Evolutionary conservation across 1,284 basidiomycete genomes (phyloP).

Genomic region (Ganoderma boninense): DNA sequence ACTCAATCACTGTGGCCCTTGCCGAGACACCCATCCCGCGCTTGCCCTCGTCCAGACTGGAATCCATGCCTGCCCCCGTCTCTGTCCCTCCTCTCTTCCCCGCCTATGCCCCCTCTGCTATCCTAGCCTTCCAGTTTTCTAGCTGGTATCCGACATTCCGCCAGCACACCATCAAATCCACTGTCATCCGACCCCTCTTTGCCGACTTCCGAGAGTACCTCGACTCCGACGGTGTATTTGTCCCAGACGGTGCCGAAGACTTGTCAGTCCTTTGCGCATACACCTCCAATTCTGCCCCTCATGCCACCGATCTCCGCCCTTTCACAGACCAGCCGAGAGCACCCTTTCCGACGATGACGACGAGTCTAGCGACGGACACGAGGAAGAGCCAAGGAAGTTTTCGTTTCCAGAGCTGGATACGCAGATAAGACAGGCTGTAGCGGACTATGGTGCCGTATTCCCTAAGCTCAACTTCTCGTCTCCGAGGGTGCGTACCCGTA

Average conservation of each 20-base stretch:
- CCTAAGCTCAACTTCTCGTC: constrained; percentile 96
- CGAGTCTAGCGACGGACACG: constrained; percentile 50
- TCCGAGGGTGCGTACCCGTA: constrained; percentile 68
- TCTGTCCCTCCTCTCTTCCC: constrained; percentile 56
- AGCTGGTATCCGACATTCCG: constrained; percentile 88
- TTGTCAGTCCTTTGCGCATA: constrained; percentile 52
- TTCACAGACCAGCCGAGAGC: constrained; percentile 57
- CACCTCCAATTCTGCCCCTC: constrained; percentile 20
- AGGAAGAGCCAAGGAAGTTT: constrained; percentile 52
- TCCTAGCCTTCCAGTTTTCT: constrained; percentile 86
- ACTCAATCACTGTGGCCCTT: not conserved
- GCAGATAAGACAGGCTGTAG: constrained; percentile 74
- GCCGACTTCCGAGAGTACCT: constrained; percentile 78
- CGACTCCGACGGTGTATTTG: constrained; percentile 80
- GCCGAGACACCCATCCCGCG: not conserved
- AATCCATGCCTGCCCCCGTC: constrained; percentile 39
- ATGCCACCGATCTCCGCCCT: constrained; percentile 22
- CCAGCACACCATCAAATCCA: constrained; percentile 78
- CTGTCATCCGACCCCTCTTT: constrained; percentile 77
- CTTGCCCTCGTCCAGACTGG: not conserved
- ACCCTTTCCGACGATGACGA: constrained; percentile 71
- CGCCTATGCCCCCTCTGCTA: constrained; percentile 53
- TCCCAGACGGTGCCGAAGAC: constrained; percentile 86
- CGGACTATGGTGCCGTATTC: constrained; percentile 85
- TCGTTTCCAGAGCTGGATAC: constrained; percentile 83